These are phyloP conservation scores for Cryptococcus sp. DNA, from an alignment of 1,284 basidiomycete species.

Conservation along the genomic window DNA sequence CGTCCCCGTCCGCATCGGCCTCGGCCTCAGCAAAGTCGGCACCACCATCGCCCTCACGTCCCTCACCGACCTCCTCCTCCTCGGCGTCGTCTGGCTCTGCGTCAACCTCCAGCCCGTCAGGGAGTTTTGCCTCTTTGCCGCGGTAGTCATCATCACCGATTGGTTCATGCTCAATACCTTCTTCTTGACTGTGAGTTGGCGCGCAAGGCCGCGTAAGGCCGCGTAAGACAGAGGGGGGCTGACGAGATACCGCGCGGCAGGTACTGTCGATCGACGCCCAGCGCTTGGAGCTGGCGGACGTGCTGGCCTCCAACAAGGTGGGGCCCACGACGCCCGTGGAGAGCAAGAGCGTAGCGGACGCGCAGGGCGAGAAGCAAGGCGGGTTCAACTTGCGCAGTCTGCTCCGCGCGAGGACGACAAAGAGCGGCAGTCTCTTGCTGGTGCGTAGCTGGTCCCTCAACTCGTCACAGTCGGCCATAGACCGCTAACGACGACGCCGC, in stretches of 20 bases:
- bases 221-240: not conserved
- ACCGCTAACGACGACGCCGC: not conserved
- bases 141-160: slow-evolving; percentile 89
- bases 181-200: slow-evolving; percentile 52
- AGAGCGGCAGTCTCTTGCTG: slow-evolving; percentile 74
- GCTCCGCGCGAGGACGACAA: slow-evolving; percentile 67
- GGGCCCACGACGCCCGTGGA: slow-evolving; percentile 9
- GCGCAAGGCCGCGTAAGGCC: no score
- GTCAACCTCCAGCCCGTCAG: slow-evolving; percentile 72
- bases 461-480: no score
- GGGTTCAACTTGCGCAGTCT: slow-evolving; percentile 47
- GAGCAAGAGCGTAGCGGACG: slow-evolving; percentile 3
- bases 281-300: slow-evolving; percentile 53
- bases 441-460: slow-evolving; percentile 57
- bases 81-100: slow-evolving; percentile 73
- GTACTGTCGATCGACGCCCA: slow-evolving; percentile 57
- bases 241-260: slow-evolving; percentile 15
- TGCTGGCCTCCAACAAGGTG: slow-evolving; percentile 27
- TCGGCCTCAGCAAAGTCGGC: slow-evolving; percentile 81
- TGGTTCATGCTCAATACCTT: slow-evolving; percentile 68
- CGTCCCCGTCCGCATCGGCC: slow-evolving; percentile 87
- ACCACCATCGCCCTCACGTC: slow-evolving; percentile 90
- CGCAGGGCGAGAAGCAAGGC: slow-evolving; percentile 2
- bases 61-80: slow-evolving; percentile 76
- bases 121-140: slow-evolving; percentile 90